These are phyloP conservation scores for Pseudocercospora eumusae DNA, from an alignment of 2,329 filamentous ascomycete genomes.

Conservation along the genomic window DNA sequence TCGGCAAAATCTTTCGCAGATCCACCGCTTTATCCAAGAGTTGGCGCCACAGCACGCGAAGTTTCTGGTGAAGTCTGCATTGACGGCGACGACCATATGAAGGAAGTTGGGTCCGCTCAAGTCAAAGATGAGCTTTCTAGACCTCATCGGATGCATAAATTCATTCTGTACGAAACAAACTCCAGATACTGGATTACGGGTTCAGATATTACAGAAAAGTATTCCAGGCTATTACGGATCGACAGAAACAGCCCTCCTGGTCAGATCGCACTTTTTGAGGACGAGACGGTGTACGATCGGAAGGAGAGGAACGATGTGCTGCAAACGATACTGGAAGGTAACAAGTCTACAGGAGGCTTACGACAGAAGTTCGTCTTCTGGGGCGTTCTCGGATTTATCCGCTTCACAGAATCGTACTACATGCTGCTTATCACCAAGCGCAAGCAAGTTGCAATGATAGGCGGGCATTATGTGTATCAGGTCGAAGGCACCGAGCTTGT, in stretches of 20 bases:
- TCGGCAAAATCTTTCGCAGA: constrained; percentile 26
- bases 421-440: constrained; percentile 97
- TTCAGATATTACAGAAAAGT: constrained; percentile 82
- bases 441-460: constrained; percentile 92
- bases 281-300: constrained; percentile 91
- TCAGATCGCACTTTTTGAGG: constrained; percentile 82
- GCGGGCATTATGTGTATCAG: constrained; percentile 94
- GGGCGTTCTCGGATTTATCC: constrained; percentile 92
- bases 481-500: constrained; percentile 92
- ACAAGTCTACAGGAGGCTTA: constrained; percentile 84
- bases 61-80: constrained; percentile 26
- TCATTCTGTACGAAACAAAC: constrained; percentile 94
- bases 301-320: constrained; percentile 91
- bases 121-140: constrained; percentile 24
- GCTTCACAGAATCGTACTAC: constrained; percentile 93
- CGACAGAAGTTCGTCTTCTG: constrained; percentile 87
- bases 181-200: constrained; percentile 93
- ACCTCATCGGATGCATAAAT: constrained; percentile 75
- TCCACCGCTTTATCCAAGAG: constrained; percentile 30
- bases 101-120: constrained; percentile 18
- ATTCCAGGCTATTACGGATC: constrained; percentile 91
- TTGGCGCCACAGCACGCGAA: constrained; percentile 36
- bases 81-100: constrained; percentile 31
- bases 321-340: constrained; percentile 92
- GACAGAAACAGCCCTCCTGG: constrained; percentile 80